These are phyloP conservation scores for Colletotrichum siamense DNA, from an alignment of 2,329 filamentous ascomycete species.

Conservation along the genomic window DNA sequence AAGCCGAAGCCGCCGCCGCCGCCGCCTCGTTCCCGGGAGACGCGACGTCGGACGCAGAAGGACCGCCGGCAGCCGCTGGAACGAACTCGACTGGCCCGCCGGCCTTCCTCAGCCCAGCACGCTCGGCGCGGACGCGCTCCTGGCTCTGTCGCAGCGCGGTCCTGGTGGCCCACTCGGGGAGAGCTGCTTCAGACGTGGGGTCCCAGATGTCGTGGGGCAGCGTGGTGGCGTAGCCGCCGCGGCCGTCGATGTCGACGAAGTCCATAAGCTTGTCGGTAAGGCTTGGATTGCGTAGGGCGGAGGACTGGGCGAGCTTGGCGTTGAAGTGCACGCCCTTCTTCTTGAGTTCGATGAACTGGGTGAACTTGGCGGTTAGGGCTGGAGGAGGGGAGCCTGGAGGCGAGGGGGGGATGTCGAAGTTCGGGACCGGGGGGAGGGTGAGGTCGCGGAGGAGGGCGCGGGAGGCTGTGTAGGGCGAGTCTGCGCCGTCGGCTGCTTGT, in stretches of 20 bases:
- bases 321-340: slow-evolving; percentile 81
- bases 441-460: slow-evolving; percentile 72
- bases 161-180: slow-evolving; percentile 61
- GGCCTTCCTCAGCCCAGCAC: slow-evolving; percentile 46
- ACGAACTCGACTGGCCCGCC: slow-evolving; percentile 59
- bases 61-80: slow-evolving; percentile 26
- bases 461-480: slow-evolving; percentile 72
- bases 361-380: slow-evolving; percentile 68
- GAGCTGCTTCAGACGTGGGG: slow-evolving; percentile 43
- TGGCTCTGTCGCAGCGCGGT: slow-evolving; percentile 55
- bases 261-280: slow-evolving; percentile 75
- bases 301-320: slow-evolving; percentile 69
- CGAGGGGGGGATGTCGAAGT: slow-evolving; percentile 77
- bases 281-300: slow-evolving; percentile 73
- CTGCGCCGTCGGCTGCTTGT: slow-evolving; percentile 28
- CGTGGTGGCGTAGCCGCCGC: slow-evolving; percentile 71
- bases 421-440: slow-evolving; percentile 74
- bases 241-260: slow-evolving; percentile 60
- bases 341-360: slow-evolving; percentile 79
- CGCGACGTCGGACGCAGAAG: not conserved
- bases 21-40: slow-evolving; percentile 6
- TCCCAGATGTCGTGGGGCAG: slow-evolving; percentile 63
- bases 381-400: slow-evolving; percentile 66
- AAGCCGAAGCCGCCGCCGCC: not conserved
- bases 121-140: slow-evolving; percentile 48